Base-by-base conservation (phyloP, 768 basidiomycete species). In the Hericium coralloides region DNA sequence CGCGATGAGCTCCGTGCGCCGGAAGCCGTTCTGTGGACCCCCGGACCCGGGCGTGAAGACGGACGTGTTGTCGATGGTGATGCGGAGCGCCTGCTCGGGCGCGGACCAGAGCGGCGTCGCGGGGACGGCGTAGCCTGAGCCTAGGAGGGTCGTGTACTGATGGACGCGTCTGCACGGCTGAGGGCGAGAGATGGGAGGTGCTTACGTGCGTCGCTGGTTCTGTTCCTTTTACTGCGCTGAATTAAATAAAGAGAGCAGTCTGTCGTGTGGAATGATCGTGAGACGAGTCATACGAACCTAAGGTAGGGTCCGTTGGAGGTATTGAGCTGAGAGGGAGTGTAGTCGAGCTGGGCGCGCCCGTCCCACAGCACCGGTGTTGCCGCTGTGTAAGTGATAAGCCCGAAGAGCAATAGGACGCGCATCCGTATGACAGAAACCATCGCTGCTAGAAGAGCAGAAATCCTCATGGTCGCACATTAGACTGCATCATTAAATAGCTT, bases 1-100 rank as follows among this genome's bases (percentile, higher is more conserved):
- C 74, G 81, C 79, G 55, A 84, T 81, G 57, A 85, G 64, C 57
- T 85, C 83, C 0, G 81, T 81, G 31, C 81, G 74, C 15, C 81
- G 74, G 69, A 83, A 84, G 7, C 82, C 82, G 45, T 66, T 69
- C 64, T 84, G 82, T 0, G 80, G 78, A 3, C 65, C 59, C 0
- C 68, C 69, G 15, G 76, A 69, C 3, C 81, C 82, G 0, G 83
- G 79, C 36, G 76, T 64, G 60, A 84, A 85, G 47, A 83, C 68
- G 37, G 81, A 81, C 53, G 70, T 74, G 66, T 82, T 80, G 64
- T 83, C 81, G 52, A 86, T 82, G 2, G 76, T 70, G 53, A 80
- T 70, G 31, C 75, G 73, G 53, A 84, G 68, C 0, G 73, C 68
- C 67, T 85, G 81, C 56, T 84, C 83, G 12, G 60, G 68, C 17